Percentiles rank a stretch among this genome's conserved stretches.
Conservation (phyloP, 2,329 filamentous ascomycete species). For the Leptosphaerulina australis region DNA sequence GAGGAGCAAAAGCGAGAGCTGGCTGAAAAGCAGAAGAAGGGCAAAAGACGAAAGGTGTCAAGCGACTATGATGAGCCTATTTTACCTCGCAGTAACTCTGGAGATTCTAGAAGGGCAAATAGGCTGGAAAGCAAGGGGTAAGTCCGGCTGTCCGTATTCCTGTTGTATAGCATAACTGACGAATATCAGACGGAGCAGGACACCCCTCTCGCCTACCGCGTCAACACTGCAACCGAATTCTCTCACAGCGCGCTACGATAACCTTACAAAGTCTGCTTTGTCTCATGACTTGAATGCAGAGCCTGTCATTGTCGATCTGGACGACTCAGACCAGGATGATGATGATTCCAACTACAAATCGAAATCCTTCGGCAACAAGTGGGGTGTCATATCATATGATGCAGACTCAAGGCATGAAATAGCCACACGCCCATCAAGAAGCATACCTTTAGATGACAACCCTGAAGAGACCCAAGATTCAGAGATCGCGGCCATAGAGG, state of each 20-base stretch:
- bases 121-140: slow-evolving; percentile 27
- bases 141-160: neutral
- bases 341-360: slow-evolving; percentile 17
- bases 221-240: slow-evolving; percentile 24
- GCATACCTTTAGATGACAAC: slow-evolving; percentile 30
- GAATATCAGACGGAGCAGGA: slow-evolving; percentile 31
- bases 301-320: slow-evolving; percentile 34
- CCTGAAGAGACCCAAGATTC: slow-evolving; percentile 39
- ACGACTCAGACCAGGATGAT: slow-evolving; percentile 33
- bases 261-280: slow-evolving; percentile 27
- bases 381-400: neutral
- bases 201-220: slow-evolving; percentile 31
- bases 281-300: slow-evolving; percentile 8
- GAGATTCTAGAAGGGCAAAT: slow-evolving; percentile 15
- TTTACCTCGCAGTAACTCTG: slow-evolving; percentile 15
- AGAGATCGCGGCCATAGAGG: slow-evolving; percentile 35
- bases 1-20: slow-evolving; percentile 34
- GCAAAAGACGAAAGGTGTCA: slow-evolving; percentile 31
- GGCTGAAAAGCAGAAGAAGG: slow-evolving; percentile 26
- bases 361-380: slow-evolving; percentile 11
- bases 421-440: slow-evolving; percentile 14
- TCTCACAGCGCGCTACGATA: slow-evolving; percentile 40
- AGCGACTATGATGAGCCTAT: slow-evolving; percentile 20
- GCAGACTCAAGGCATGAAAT: slow-evolving; percentile 7
- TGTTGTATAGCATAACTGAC: neutral